These are phyloP conservation scores for Camelina neglecta DNA, from an alignment of 345 rosid species.

Conservation along the genomic window DNA sequence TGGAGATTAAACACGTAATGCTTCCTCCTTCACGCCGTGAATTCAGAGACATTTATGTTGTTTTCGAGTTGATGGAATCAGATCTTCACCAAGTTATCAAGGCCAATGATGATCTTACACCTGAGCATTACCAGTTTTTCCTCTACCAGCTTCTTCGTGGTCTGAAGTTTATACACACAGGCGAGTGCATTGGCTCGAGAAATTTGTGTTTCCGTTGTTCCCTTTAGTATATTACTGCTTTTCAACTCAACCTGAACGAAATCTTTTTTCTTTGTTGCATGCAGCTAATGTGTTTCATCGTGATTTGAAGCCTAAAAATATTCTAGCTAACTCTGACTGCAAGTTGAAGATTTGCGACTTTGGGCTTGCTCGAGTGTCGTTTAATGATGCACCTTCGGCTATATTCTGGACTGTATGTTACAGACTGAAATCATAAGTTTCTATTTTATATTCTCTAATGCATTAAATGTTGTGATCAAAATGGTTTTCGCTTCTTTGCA, in stretches of 20 bases:
- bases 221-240: conserved; percentile 16
- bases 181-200: conserved; percentile 46
- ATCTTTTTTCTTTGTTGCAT: conserved; percentile 48
- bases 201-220: conserved; percentile 9
- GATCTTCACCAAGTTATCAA: conserved; percentile 98
- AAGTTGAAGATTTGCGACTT: conserved; percentile 98
- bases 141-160: conserved; percentile 98
- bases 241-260: conserved; percentile 16
- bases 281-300: conserved; percentile 97
- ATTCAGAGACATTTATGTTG: conserved; percentile 93
- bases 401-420: conserved; percentile 95
- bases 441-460: neutral
- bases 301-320: conserved; percentile 98
- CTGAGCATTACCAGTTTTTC: conserved; percentile 97
- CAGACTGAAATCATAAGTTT: conserved; percentile 38
- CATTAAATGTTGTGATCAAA: neutral
- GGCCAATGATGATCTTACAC: conserved; percentile 95
- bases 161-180: conserved; percentile 87
- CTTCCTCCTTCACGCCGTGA: conserved; percentile 98
- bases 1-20: conserved; percentile 94
- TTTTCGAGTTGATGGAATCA: conserved; percentile 97
- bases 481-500: conserved; percentile 42
- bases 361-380: conserved; percentile 97
- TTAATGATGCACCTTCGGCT: conserved; percentile 98
- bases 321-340: conserved; percentile 98